Percentiles rank a stretch among this genome's conserved stretches.
These are phyloP conservation scores for Dichotomocladium elegans DNA, from an alignment of 371 early-diverging fungal species.

Conservation along the genomic window DNA sequence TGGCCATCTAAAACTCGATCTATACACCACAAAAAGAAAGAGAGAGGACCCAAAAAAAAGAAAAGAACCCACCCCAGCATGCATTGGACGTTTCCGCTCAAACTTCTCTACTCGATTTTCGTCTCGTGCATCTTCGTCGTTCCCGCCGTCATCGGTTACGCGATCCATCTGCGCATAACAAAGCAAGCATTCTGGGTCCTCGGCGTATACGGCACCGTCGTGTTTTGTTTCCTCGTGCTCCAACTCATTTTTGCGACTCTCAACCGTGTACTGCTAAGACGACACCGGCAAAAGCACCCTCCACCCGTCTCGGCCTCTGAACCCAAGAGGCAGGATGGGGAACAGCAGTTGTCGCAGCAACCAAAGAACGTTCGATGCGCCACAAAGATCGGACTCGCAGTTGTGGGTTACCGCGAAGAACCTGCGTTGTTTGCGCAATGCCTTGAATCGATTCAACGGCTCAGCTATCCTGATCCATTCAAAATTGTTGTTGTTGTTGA, in stretches of 20 bases:
- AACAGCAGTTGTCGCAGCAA: neutral
- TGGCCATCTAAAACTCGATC: no score
- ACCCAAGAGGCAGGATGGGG: neutral
- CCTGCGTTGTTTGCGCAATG: slow-evolving; percentile 52
- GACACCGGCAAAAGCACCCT: slow-evolving; percentile 8
- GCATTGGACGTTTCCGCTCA: slow-evolving; percentile 38
- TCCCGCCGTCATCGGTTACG: slow-evolving; percentile 45
- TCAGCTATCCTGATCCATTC: slow-evolving; percentile 52
- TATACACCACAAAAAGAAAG: no score
- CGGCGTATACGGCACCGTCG: slow-evolving; percentile 42
- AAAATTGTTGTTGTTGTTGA: slow-evolving; percentile 58
- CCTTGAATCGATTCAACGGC: slow-evolving; percentile 45
- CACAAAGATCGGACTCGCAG: slow-evolving; percentile 40
- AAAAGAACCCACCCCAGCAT: no score
- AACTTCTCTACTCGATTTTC: slow-evolving; percentile 33
- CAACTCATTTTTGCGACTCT: slow-evolving; percentile 40
- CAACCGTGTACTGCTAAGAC: slow-evolving; percentile 25
- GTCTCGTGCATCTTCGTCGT: slow-evolving; percentile 41
- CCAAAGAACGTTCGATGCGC: slow-evolving; percentile 10
- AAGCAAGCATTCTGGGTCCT: slow-evolving; percentile 28
- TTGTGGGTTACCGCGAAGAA: slow-evolving; percentile 65
- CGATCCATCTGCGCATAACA: slow-evolving; percentile 25
- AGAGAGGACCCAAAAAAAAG: no score
- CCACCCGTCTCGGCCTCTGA: neutral
- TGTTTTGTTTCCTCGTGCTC: slow-evolving; percentile 33